A percentile compares a stretch with the other conserved stretches of the same genome.
phyloP scores from a whole-genome alignment of 1,284 basidiomycete genomes.

The Ustilago curta region DNA sequence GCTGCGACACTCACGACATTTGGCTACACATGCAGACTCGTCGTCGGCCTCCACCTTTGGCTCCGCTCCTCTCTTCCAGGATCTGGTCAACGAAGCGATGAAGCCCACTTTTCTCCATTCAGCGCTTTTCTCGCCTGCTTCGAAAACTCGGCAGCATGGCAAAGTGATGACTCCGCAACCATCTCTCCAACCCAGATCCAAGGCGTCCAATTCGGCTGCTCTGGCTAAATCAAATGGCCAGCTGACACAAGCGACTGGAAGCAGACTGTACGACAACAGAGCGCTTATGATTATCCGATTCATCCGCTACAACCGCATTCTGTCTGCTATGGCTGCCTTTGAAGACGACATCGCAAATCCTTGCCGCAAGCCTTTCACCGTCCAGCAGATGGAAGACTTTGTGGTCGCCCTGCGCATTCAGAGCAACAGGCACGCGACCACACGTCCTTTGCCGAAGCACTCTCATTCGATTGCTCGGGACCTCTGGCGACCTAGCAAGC shows the following conservation, averaged over 20 bases:
- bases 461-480: not conserved
- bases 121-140: slow-evolving; percentile 6
- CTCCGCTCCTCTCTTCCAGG: slow-evolving; percentile 21
- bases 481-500: slow-evolving; percentile 33
- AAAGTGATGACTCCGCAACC: not conserved
- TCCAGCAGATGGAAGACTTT: slow-evolving; percentile 22
- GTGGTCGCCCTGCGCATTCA: slow-evolving; percentile 30
- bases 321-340: slow-evolving; percentile 48
- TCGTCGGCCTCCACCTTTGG: not conserved
- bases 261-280: slow-evolving; percentile 13
- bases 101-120: slow-evolving; percentile 2
- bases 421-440: slow-evolving; percentile 16
- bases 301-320: slow-evolving; percentile 34
- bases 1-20: not conserved
- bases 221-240: not conserved
- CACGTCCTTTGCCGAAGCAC: slow-evolving; percentile 21
- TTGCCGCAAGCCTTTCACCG: slow-evolving; percentile 20
- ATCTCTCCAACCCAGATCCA: not conserved
- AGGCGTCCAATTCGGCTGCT: not conserved
- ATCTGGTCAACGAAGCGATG: slow-evolving; percentile 25
- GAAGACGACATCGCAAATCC: slow-evolving; percentile 17
- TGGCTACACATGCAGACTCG: not conserved
- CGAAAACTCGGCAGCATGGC: not conserved
- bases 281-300: slow-evolving; percentile 31
- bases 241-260: not conserved